A percentile compares a stretch with the other conserved stretches of the same genome.
Evolutionary conservation across 306 rosid species (phyloP).

Genomic region (Spatholobus suberectus): DNA sequence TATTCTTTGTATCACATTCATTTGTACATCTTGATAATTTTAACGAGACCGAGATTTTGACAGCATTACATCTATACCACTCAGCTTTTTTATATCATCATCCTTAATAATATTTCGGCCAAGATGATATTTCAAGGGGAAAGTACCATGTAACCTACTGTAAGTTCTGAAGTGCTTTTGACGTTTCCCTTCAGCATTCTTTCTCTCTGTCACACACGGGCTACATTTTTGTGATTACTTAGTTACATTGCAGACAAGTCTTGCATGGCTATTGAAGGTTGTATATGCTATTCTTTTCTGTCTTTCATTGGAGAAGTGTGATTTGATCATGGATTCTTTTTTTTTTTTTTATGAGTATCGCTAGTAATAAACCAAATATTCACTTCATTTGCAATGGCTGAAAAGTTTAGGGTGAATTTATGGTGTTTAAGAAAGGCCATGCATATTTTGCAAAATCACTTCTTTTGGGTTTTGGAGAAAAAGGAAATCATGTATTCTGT

Average conservation of each 20-base stretch:
- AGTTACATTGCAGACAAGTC: background rate
- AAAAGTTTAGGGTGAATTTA: background rate
- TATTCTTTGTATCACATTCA: slow-evolving; percentile 47
- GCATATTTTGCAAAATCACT: background rate
- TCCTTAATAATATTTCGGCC: too few species aligned
- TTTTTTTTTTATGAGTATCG: background rate
- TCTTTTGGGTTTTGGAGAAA: background rate
- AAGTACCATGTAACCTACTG: slow-evolving; percentile 30
- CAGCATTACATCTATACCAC: slow-evolving; percentile 17
- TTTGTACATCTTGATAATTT: slow-evolving; percentile 43
- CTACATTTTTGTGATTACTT: background rate
- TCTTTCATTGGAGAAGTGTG: slow-evolving; percentile 11
- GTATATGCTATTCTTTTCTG: background rate
- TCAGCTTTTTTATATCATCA: too few species aligned
- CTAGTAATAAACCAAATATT: background rate
- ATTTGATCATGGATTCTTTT: background rate
- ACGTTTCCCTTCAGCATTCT: background rate
- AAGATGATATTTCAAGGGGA: too few species aligned
- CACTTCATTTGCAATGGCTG: slow-evolving; percentile 21
- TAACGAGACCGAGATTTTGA: slow-evolving; percentile 30
- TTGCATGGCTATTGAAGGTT: too few species aligned
- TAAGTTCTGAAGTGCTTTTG: slow-evolving; percentile 29
- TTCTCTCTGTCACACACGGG: background rate
- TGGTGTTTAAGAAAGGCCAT: slow-evolving; percentile 22
- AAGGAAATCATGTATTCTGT: background rate